Base-by-base conservation (phyloP, 768 basidiomycete species). In the Rhodosporidiobolus odoratus region DNA sequence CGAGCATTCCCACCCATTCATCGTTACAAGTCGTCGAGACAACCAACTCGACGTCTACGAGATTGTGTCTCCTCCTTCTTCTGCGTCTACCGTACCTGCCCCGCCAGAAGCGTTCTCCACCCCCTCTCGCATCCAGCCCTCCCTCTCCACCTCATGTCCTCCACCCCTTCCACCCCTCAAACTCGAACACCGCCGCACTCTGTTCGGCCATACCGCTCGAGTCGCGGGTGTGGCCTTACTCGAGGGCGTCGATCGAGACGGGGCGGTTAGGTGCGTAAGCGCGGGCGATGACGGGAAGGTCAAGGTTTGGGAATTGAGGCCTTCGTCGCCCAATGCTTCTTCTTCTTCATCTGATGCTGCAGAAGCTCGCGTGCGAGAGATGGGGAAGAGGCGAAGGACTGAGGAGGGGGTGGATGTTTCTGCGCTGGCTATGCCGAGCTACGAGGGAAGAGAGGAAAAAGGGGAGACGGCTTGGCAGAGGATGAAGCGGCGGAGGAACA, bases 141-240 rank as follows among this genome's bases (percentile, higher is more conserved):
- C 48, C 17, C 50, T 13, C 27, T 27, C n/a, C 4, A 23, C 63
- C 3, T 43, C 40, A 19, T 16, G 16, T 13, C 10, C 40, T 21
- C 32, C 60, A 4, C 35, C 60, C 32, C 21, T 16, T 2, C 32
- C 43, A 23, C 56, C 15, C 3, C 59, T 60, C 30, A 21, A 21
- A 25, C 43, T 65, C 34, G 45, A 17, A 5, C 57, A 67, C 43
- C 61, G 61, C n/a, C 57, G 65, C 6, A 69, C 72, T 5, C 62
- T 73, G 13, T 73, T 69, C 40, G 72, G 72, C 27, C 72, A 73
- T 30, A 73, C 72, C 21, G 68, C 67, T 0, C n/a, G 67, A 8
- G 72, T 73, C 6, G 57, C 35, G 10, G 25, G 38, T 48, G 61
- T 73, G 12, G 72, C 72, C 35, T 27, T 73, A 41, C 27, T 61